Evolutionary conservation across 495 filamentous ascomycete species (phyloP).

Genomic region (Hypoxylon perforatum): DNA sequence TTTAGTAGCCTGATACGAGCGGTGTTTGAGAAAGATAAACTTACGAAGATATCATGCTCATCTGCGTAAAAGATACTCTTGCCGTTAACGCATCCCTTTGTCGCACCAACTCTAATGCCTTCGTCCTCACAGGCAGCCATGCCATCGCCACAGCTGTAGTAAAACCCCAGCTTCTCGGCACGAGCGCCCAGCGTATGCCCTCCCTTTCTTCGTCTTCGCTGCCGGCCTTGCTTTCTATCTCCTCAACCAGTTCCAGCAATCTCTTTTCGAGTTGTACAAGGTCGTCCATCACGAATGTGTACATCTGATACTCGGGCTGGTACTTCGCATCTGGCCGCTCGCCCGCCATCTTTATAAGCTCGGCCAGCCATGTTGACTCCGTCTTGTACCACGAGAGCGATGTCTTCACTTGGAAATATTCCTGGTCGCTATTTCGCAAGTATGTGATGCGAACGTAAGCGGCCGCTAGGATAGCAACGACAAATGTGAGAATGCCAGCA

Average conservation of each 20-base stretch:
- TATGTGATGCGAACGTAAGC: constrained; percentile 48
- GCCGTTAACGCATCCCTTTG: constrained; percentile 55
- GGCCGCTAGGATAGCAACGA: constrained; percentile 48
- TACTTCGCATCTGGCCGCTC: constrained; percentile 20
- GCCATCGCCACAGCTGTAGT: constrained; percentile 46
- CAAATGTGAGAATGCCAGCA: constrained; percentile 53
- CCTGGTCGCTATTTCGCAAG: constrained; percentile 48
- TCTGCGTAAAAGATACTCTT: constrained; percentile 50
- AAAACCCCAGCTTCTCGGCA: constrained; percentile 42
- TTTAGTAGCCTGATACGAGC: not conserved
- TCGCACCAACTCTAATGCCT: constrained; percentile 59
- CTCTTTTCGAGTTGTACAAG: constrained; percentile 47
- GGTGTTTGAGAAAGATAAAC: constrained; percentile 8
- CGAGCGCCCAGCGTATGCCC: constrained; percentile 40
- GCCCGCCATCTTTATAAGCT: constrained; percentile 38
- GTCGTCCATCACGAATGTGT: constrained; percentile 50
- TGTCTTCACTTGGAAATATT: constrained; percentile 52
- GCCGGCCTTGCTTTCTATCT: constrained; percentile 39
- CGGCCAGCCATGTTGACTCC: constrained; percentile 48
- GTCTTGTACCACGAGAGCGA: constrained; percentile 54
- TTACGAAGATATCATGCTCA: constrained; percentile 53
- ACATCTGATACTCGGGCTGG: constrained; percentile 48
- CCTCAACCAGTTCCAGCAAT: constrained; percentile 47
- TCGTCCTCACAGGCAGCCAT: constrained; percentile 48
- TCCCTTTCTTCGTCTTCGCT: constrained; percentile 17